phyloP scores from a whole-genome alignment of 78 protist species.

The Dictyostelium citrinum region DNA sequence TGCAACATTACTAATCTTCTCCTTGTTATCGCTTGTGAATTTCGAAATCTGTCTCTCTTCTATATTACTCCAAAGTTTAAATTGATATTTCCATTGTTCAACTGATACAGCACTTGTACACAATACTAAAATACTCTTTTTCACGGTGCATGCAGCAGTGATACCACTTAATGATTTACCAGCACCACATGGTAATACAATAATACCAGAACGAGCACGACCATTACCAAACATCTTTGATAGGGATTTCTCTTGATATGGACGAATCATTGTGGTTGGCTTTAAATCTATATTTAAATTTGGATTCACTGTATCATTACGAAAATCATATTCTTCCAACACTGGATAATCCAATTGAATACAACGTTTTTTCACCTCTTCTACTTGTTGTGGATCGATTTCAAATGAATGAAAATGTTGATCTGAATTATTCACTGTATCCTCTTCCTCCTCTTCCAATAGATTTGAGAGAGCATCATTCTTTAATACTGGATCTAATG shows the following conservation, averaged over 20 bases:
- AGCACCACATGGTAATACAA: slow-evolving; percentile 99
- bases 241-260: slow-evolving; percentile 92
- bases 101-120: slow-evolving; percentile 94
- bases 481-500: slow-evolving; percentile 27
- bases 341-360: slow-evolving; percentile 86
- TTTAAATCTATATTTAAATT: slow-evolving; percentile 89
- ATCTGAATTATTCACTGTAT: slow-evolving; percentile 59
- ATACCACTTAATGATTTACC: slow-evolving; percentile 99
- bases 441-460: slow-evolving; percentile 52
- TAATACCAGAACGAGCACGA: slow-evolving; percentile 98
- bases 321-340: slow-evolving; percentile 96
- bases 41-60: slow-evolving; percentile 46
- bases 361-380: slow-evolving; percentile 88
- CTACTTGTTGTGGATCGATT: slow-evolving; percentile 68
- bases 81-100: slow-evolving; percentile 96
- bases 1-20: slow-evolving; percentile 54
- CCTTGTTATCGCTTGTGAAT: slow-evolving; percentile 90
- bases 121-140: slow-evolving; percentile 90
- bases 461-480: slow-evolving; percentile 19
- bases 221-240: slow-evolving; percentile 96
- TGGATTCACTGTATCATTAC: slow-evolving; percentile 83
- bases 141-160: slow-evolving; percentile 92
- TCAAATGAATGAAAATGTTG: slow-evolving; percentile 82
- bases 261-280: slow-evolving; percentile 88
- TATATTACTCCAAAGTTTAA: slow-evolving; percentile 88